phyloP scores from a whole-genome alignment of 139 green algal genomes.

The Coelastrella sp. region DNA sequence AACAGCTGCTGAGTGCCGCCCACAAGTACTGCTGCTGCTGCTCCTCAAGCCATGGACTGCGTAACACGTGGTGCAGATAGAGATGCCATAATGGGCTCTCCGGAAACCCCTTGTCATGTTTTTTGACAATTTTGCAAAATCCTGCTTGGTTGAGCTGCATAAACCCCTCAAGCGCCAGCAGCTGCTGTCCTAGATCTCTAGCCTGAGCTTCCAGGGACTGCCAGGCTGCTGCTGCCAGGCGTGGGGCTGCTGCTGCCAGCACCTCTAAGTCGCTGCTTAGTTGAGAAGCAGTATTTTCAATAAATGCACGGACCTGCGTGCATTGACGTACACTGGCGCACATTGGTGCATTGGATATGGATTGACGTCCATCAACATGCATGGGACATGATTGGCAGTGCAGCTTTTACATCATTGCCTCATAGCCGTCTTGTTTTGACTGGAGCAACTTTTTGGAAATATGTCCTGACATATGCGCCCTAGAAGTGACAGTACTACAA shows the following conservation, averaged over 20 bases:
- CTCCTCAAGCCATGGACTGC: constrained; percentile 33
- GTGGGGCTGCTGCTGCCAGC: constrained; percentile 62
- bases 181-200: constrained; percentile 71
- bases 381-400: too few relatives aligned
- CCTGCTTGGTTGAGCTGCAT: constrained; percentile 84
- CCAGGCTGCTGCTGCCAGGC: background rate
- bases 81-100: constrained; percentile 36
- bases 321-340: too few relatives aligned
- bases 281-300: background rate
- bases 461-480: too few relatives aligned
- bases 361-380: too few relatives aligned
- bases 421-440: too few relatives aligned
- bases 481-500: too few relatives aligned
- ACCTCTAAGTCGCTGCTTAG: background rate
- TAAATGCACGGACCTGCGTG: constrained; percentile 28
- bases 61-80: constrained; percentile 40
- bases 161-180: constrained; percentile 85
- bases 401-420: too few relatives aligned
- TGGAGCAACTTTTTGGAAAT: too few relatives aligned
- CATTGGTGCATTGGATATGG: too few relatives aligned
- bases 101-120: constrained; percentile 84
- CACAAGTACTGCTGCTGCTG: constrained; percentile 29
- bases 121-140: constrained; percentile 91
- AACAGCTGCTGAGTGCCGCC: constrained; percentile 45
- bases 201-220: background rate